Base-by-base conservation (phyloP, 2,329 filamentous ascomycete species). In the Alternaria gansuensis region DNA sequence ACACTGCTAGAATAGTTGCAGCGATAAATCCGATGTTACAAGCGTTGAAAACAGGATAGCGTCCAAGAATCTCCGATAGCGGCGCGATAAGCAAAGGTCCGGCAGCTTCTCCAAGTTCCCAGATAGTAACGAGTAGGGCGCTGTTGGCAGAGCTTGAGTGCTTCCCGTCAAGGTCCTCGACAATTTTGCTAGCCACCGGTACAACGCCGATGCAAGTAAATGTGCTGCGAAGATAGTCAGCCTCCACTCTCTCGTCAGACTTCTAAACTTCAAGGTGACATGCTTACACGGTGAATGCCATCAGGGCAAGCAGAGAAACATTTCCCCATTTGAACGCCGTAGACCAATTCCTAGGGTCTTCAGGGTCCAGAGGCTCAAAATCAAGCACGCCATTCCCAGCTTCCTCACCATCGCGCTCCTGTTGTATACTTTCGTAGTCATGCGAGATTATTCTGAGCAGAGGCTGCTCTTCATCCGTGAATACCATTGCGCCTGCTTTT, bases 1-100 rank as follows among this genome's bases (percentile, higher is more conserved):
- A 63, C 2, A 77, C 78, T 13, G 78, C 76, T 10, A 82, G 60
- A 10, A 79, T 56, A 10, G 77, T 79, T 28, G 75, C 75, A 17
- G 77, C 68, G 59, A 84, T 81, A 67, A 84, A 82, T 8, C 81
- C 66, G 2, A 78, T 63, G 62, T 82, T 83, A 54, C 70, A 74
- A 26, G 36, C 65, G 23, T 77, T 74, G 59, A 75, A 69, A 1
- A 76, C 73, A 3, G 71, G 69, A 37, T 71, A 74, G 4, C 75
- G 68, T 11, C 75, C 75, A 29, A 71, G 64, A 10, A 76, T 53
- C 57, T 77, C 75, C 1, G 73, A 75, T 1, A 77, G 67, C 7
- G 75, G 75, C 4, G 72, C 75, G 33, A 75, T 75, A 13, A 76
- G 63, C 3, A 77, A 60, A 4, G 75, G 75, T 4, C 74, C 75